phyloP scores from a whole-genome alignment of 108 stramenopile species.

The Mayamaea pseudoterrestris region DNA sequence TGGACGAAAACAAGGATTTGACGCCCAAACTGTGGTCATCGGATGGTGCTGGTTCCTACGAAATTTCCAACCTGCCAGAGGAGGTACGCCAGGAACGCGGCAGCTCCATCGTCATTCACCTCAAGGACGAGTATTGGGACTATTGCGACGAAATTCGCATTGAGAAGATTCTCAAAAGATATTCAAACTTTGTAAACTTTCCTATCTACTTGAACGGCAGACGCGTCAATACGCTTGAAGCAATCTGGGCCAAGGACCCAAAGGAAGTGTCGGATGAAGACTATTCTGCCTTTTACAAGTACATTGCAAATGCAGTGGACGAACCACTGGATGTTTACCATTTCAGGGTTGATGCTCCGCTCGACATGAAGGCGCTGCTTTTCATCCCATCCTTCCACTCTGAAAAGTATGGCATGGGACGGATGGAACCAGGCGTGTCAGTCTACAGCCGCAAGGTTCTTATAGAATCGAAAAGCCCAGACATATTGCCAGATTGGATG shows the following conservation, averaged over 20 bases:
- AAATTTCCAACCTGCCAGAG: slow-evolving; percentile 37
- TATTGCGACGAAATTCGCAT: slow-evolving; percentile 69
- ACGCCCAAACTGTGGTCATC: slow-evolving; percentile 66
- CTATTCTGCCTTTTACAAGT: slow-evolving; percentile 94
- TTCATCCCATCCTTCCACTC: slow-evolving; percentile 93
- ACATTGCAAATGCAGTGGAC: slow-evolving; percentile 83
- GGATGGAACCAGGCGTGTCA: slow-evolving; percentile 94
- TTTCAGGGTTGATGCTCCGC: slow-evolving; percentile 95
- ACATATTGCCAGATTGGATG: slow-evolving; percentile 98
- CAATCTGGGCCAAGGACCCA: slow-evolving; percentile 91
- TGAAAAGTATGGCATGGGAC: slow-evolving; percentile 97
- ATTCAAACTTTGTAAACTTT: slow-evolving; percentile 97
- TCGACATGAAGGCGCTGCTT: slow-evolving; percentile 93
- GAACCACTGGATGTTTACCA: slow-evolving; percentile 72
- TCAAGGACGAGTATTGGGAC: slow-evolving; percentile 77
- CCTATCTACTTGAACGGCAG: slow-evolving; percentile 93
- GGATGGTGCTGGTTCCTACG: slow-evolving; percentile 79
- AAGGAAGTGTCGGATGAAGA: slow-evolving; percentile 78
- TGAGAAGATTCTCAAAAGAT: slow-evolving; percentile 83
- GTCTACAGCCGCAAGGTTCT: slow-evolving; percentile 92
- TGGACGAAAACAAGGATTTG: slow-evolving; percentile 4
- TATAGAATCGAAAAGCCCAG: slow-evolving; percentile 85
- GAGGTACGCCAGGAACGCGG: slow-evolving; percentile 82
- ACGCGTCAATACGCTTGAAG: slow-evolving; percentile 90
- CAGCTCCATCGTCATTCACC: slow-evolving; percentile 75